Conservation (phyloP, 306 rosid genomes). For the Gillenia trifoliata region DNA sequence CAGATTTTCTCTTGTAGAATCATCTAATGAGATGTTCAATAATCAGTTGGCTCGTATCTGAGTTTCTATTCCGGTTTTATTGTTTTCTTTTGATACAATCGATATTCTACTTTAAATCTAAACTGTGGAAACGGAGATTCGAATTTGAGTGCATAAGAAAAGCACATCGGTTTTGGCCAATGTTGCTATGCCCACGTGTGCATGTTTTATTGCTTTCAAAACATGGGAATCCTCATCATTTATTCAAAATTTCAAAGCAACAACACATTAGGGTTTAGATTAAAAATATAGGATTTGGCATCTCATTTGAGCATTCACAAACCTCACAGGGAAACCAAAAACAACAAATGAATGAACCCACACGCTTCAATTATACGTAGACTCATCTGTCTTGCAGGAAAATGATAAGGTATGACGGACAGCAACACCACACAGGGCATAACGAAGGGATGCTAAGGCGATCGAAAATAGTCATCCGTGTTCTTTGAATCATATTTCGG, state of each 20-base stretch:
- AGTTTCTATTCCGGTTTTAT: background rate
- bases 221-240: conserved; percentile 7
- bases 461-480: background rate
- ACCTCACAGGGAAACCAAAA: conserved; percentile 27
- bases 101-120: background rate
- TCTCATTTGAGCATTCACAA: conserved; percentile 32
- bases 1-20: background rate
- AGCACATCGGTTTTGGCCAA: background rate
- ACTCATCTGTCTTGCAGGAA: background rate
- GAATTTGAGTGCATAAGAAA: background rate
- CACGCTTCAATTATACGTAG: conserved; percentile 19
- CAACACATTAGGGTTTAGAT: conserved; percentile 5
- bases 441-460: background rate
- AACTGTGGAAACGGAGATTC: background rate
- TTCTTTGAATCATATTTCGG: conserved; percentile 37
- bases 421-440: background rate
- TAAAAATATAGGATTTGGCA: conserved; percentile 29
- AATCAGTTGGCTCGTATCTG: background rate
- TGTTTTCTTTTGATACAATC: background rate
- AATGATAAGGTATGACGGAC: conserved; percentile 12
- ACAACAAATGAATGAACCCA: conserved; percentile 28
- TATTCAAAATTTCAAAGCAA: conserved; percentile 3
- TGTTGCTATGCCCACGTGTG: no score
- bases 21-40: background rate
- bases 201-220: background rate